Base-by-base conservation (phyloP, 148 eudicot genomes). In the Nyssa sinensis region DNA sequence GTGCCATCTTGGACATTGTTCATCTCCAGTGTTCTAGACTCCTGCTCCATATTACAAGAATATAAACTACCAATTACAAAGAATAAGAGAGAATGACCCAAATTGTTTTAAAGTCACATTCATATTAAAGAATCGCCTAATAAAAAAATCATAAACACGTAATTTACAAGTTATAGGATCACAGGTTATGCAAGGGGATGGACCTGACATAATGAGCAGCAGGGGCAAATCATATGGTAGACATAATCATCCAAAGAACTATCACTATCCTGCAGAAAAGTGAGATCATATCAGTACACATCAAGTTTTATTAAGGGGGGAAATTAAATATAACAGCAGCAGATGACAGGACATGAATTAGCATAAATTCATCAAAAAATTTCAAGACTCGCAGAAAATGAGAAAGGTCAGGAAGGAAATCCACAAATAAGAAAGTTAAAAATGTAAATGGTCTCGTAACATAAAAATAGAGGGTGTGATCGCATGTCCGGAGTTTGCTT, bases 1-100 rank as follows among this genome's bases (percentile, higher is more conserved):
- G 85, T 83, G 64, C 97, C 98, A 75, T 91, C 97, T 73, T 92
- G 96, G 72, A 92, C 95, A 75, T 94, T 94, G 83, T 92, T 94
- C 86, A 88, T 94, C 84, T 94, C 96, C 83, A 94, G 66, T 37
- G 98, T 94, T 82, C 97, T 86, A 5, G 97, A 85, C 64, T 94
- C 98, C 98, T 94, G 79, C 58, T 74, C 49, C 32, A 75, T 11
- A 80, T 59, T 37, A 41, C 17, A 70, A 31, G 5, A 34, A 53
- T 49, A 61, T 37, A 13, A 33, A 33, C 9, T 64, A 30, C 17
- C 12, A 37, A 35, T 32, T 14, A 37, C 51, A 29, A 14, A 62
- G 8, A 1, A 34, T 25, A 35, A 4, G 31, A 21, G 25, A 24
- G 29, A 21, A 58, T 64, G 30, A 47, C 24, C 29, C 62, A 32